phyloP scores from a whole-genome alignment of 352 stramenopile genomes.

The Phytophthora hybrid region DNA sequence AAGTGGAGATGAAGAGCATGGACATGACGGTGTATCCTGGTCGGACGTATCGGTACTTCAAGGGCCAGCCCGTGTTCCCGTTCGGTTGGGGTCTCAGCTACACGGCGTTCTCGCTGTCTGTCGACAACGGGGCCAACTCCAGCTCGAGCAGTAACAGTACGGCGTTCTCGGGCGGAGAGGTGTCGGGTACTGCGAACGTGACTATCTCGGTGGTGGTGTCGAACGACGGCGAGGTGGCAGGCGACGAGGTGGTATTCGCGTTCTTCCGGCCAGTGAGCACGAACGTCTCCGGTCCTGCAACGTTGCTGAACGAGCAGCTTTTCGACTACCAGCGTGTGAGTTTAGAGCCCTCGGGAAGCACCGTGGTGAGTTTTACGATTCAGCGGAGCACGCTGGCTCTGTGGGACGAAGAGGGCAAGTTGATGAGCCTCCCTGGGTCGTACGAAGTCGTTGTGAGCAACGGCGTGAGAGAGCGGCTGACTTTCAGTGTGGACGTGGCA shows the following conservation, averaged over 20 bases:
- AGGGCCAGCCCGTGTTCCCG: conserved; percentile 86
- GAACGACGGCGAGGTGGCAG: conserved; percentile 56
- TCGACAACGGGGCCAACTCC: conserved; percentile 3
- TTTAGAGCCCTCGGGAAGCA: conserved; percentile 36
- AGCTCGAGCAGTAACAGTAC: background rate
- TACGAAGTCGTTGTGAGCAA: conserved; percentile 79
- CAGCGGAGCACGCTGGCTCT: conserved; percentile 49
- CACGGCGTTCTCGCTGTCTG: conserved; percentile 68
- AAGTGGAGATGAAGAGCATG: conserved; percentile 89
- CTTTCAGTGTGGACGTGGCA: conserved; percentile 33
- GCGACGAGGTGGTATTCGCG: conserved; percentile 72
- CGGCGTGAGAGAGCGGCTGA: conserved; percentile 57
- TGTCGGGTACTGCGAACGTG: conserved; percentile 39
- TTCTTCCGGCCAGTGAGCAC: conserved; percentile 70
- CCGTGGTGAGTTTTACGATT: conserved; percentile 45
- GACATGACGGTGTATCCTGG: conserved; percentile 91
- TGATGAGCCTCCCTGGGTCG: conserved; percentile 57
- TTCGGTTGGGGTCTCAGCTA: conserved; percentile 93
- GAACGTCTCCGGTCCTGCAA: conserved; percentile 54
- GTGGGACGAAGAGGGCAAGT: conserved; percentile 52
- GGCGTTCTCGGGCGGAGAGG: conserved; percentile 1
- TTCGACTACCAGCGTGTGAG: conserved; percentile 66
- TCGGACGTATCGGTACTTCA: conserved; percentile 94
- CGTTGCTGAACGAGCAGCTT: conserved; percentile 71
- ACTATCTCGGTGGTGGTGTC: conserved; percentile 55